A percentile compares a stretch with the other conserved stretches of the same genome.
Evolutionary conservation across 352 stramenopile species (phyloP).

Genomic region (Pythium biforme): DNA sequence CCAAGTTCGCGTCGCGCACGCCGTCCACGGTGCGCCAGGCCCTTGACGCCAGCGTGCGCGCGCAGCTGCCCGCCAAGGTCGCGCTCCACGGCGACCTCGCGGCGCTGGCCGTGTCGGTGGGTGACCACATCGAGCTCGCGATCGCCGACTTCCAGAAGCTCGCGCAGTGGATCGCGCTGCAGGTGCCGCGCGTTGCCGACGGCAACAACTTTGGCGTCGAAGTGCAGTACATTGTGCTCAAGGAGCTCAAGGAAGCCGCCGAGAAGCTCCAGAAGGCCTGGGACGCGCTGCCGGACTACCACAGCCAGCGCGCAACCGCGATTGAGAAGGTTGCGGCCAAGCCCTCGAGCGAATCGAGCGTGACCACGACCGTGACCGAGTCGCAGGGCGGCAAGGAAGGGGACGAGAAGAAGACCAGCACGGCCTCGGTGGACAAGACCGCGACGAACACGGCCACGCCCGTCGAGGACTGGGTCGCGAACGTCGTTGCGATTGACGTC

Average conservation of each 20-base stretch:
- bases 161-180: constrained; percentile 72
- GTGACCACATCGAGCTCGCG: constrained; percentile 55
- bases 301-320: constrained; percentile 50
- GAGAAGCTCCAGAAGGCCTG: constrained; percentile 77
- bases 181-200: constrained; percentile 73
- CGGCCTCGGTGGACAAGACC: constrained; percentile 56
- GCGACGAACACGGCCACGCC: constrained; percentile 31
- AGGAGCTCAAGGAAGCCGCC: constrained; percentile 63
- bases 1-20: constrained; percentile 43
- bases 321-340: constrained; percentile 80
- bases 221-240: constrained; percentile 74
- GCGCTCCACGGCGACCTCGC: constrained; percentile 43
- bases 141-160: constrained; percentile 50
- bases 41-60: constrained; percentile 33
- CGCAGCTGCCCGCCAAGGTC: constrained; percentile 30
- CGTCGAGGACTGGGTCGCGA: constrained; percentile 55
- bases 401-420: constrained; percentile 72
- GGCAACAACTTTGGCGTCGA: constrained; percentile 89
- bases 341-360: constrained; percentile 51
- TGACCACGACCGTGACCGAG: constrained; percentile 55
- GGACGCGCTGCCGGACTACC: constrained; percentile 74
- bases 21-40: constrained; percentile 40
- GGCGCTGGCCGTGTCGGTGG: constrained; percentile 38
- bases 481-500: constrained; percentile 73
- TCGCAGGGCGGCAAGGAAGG: constrained; percentile 64